A percentile compares a stretch with the other conserved stretches of the same genome.
Evolutionary conservation across 352 stramenopile genomes (phyloP).

Genomic region (Pythium oligandrum): DNA sequence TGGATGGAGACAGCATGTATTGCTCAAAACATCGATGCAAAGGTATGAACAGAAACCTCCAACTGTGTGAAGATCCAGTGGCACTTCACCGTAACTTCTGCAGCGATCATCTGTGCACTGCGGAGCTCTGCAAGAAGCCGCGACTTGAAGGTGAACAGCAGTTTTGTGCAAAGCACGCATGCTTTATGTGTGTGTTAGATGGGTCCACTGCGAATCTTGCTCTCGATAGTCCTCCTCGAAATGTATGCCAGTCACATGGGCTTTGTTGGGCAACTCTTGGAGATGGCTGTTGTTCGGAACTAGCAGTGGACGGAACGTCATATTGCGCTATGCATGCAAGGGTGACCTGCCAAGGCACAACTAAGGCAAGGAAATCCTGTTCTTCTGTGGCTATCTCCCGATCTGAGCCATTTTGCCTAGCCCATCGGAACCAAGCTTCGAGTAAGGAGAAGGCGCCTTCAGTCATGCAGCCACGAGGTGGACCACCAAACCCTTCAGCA

Average conservation of each 20-base stretch:
- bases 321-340: constrained; percentile 37
- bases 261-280: constrained; percentile 40
- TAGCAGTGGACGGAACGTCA: constrained; percentile 23
- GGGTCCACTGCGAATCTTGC: constrained; percentile 19
- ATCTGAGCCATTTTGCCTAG: constrained; percentile 5
- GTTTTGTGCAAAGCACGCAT: constrained; percentile 50
- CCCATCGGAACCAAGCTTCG: no score
- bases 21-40: constrained; percentile 25
- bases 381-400: constrained; percentile 23
- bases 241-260: constrained; percentile 40
- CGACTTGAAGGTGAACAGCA: constrained; percentile 21
- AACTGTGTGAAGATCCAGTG: constrained; percentile 24
- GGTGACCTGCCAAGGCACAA: constrained; percentile 16
- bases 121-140: constrained; percentile 30
- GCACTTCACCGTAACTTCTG: constrained; percentile 34
- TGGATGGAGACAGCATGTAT: constrained; percentile 15
- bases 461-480: no score
- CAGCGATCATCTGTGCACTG: constrained; percentile 33
- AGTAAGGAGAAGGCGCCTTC: no score
- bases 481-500: no score
- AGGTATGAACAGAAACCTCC: constrained; percentile 1
- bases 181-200: constrained; percentile 47
- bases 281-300: constrained; percentile 29
- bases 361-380: constrained; percentile 30
- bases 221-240: constrained; percentile 38